A percentile compares a stretch with the other conserved stretches of the same genome.
Conservation (phyloP, 108 stramenopile genomes). For the Cylindrotheca closterium region DNA sequence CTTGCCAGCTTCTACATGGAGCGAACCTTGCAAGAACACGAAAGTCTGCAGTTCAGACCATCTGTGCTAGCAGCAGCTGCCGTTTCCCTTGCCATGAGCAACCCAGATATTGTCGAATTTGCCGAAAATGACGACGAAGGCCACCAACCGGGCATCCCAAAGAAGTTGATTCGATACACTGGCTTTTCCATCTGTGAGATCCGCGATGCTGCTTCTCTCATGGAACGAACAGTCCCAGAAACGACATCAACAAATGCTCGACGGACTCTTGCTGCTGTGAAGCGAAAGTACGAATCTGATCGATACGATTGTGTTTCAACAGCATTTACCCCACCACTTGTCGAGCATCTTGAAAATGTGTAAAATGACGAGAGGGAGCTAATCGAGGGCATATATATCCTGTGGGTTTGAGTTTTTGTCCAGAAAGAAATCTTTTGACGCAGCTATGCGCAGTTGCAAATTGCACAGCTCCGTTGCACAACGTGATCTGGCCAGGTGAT, state of each 20-base stretch:
- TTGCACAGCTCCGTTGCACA: too few relatives aligned
- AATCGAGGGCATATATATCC: too few relatives aligned
- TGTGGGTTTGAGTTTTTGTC: too few relatives aligned
- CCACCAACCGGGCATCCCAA: conserved; percentile 23
- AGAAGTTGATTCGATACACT: conserved; percentile 62
- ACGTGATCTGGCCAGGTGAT: too few relatives aligned
- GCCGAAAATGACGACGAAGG: conserved; percentile 2
- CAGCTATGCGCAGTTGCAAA: too few relatives aligned
- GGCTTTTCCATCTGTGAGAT: conserved; percentile 37
- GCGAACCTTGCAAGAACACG: conserved; percentile 93
- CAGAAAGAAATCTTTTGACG: too few relatives aligned
- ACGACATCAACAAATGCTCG: conserved; percentile 48
- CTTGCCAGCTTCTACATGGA: conserved; percentile 91
- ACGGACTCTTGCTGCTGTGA: conserved; percentile 57
- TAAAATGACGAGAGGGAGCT: too few relatives aligned
- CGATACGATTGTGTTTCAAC: conserved; percentile 51
- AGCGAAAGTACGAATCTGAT: conserved; percentile 56
- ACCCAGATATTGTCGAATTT: conserved; percentile 22
- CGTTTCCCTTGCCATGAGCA: conserved; percentile 82
- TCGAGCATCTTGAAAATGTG: conserved; percentile 4
- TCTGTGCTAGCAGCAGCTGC: conserved; percentile 86
- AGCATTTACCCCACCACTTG: conserved; percentile 32
- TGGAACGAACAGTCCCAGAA: conserved; percentile 53
- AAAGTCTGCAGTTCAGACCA: conserved; percentile 81
- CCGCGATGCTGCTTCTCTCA: conserved; percentile 27